Percentiles rank a stretch among this genome's conserved stretches.
Evolutionary conservation across 2,329 filamentous ascomycete species (phyloP).

Genomic region (Knufia fluminis): DNA sequence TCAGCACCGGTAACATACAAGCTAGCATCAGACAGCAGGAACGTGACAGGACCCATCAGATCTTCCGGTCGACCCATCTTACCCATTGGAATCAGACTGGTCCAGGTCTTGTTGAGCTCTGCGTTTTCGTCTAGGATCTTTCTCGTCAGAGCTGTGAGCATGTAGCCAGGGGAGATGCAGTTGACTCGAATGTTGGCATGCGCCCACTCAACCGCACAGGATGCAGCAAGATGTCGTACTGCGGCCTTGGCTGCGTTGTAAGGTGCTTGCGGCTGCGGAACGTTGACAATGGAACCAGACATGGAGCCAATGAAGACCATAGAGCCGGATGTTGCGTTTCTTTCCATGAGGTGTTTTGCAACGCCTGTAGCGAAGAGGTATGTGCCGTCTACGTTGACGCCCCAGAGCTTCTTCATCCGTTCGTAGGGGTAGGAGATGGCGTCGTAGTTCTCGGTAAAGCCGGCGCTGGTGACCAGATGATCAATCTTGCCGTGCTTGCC

Average conservation of each 20-base stretch:
- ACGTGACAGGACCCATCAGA: constrained; percentile 85
- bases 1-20: constrained; percentile 67
- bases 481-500: constrained; percentile 71
- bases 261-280: constrained; percentile 84
- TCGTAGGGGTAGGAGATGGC: constrained; percentile 85
- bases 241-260: constrained; percentile 93
- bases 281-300: constrained; percentile 87
- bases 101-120: constrained; percentile 83
- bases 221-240: constrained; percentile 76
- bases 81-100: constrained; percentile 78
- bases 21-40: constrained; percentile 70
- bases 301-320: constrained; percentile 96
- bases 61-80: constrained; percentile 91
- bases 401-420: constrained; percentile 86
- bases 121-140: constrained; percentile 93
- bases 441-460: constrained; percentile 92
- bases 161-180: constrained; percentile 91
- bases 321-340: constrained; percentile 61
- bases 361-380: constrained; percentile 31
- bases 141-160: constrained; percentile 88
- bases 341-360: constrained; percentile 68
- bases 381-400: constrained; percentile 68
- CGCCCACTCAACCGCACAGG: constrained; percentile 90
- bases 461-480: constrained; percentile 88
- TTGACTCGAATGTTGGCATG: constrained; percentile 82